phyloP scores from a whole-genome alignment of 768 basidiomycete species.

The Leucocoprinus sp. region DNA sequence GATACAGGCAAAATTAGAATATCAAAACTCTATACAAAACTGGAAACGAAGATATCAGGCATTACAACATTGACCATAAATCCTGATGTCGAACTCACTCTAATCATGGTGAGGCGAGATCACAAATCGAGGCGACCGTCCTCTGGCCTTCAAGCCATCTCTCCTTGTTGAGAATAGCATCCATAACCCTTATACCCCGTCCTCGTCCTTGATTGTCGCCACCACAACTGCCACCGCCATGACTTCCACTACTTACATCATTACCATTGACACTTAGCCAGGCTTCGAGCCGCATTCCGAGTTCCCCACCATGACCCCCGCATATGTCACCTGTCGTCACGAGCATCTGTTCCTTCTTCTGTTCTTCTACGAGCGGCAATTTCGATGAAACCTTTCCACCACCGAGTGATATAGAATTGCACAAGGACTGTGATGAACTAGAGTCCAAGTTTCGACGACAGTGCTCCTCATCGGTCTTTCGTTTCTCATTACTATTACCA shows the following conservation, averaged over 20 bases:
- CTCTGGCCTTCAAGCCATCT: constrained; percentile 10
- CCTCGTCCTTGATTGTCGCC: constrained; percentile 11
- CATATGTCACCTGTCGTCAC: constrained; percentile 68
- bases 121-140: constrained; percentile 4
- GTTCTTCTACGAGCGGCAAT: constrained; percentile 49
- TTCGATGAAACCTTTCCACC: constrained; percentile 29
- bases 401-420: constrained; percentile 7
- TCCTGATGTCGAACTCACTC: neutral
- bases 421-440: constrained; percentile 2
- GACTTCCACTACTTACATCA: neutral
- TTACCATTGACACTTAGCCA: constrained; percentile 49
- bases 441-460: constrained; percentile 4
- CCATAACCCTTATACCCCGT: constrained; percentile 1
- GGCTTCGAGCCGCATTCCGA: constrained; percentile 67
- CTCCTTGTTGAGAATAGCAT: constrained; percentile 7
- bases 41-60: neutral
- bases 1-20: no score
- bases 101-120: neutral
- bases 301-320: constrained; percentile 72
- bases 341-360: constrained; percentile 63
- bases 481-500: neutral
- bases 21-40: no score
- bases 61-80: neutral
- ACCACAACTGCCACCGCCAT: constrained; percentile 30
- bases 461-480: neutral